Evolutionary conservation across 306 rosid species (phyloP).

Genomic region (Arachis hypogaea): DNA sequence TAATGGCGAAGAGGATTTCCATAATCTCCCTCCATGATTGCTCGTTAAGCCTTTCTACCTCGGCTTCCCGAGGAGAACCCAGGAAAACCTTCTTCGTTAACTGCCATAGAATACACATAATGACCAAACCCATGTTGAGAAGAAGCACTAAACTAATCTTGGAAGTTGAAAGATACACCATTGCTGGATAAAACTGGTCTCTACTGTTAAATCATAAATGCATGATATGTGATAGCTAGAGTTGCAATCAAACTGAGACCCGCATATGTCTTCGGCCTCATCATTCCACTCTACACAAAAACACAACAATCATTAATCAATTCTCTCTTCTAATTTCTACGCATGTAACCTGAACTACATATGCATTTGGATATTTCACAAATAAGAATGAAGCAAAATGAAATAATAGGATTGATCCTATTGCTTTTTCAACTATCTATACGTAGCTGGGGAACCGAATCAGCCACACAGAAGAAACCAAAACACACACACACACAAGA

Average conservation of each 20-base stretch:
- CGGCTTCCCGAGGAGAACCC: constrained; percentile 92
- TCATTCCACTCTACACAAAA: constrained; percentile 54
- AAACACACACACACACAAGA: too few species aligned
- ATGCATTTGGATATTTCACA: background rate
- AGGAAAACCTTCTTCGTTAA: constrained; percentile 77
- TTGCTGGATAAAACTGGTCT: constrained; percentile 96
- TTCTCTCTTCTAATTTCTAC: too few species aligned
- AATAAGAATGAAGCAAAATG: background rate
- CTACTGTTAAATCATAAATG: constrained; percentile 67
- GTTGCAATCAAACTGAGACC: constrained; percentile 88
- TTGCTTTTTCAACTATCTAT: too few species aligned
- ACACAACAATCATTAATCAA: constrained; percentile 22
- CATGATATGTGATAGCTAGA: constrained; percentile 85
- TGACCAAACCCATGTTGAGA: constrained; percentile 91
- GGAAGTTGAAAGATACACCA: constrained; percentile 94
- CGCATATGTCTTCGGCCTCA: constrained; percentile 89
- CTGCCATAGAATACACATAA: constrained; percentile 93
- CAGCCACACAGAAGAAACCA: too few species aligned
- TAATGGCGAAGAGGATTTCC: constrained; percentile 96
- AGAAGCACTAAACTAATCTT: constrained; percentile 95
- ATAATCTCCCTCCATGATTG: constrained; percentile 98
- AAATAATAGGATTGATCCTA: background rate
- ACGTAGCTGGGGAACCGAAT: too few species aligned
- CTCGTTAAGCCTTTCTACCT: constrained; percentile 98
- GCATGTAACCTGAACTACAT: background rate